A percentile compares a stretch with the other conserved stretches of the same genome.
Evolutionary conservation across 75 land plant genomes (phyloP).

Genomic region (Picea glauca): DNA sequence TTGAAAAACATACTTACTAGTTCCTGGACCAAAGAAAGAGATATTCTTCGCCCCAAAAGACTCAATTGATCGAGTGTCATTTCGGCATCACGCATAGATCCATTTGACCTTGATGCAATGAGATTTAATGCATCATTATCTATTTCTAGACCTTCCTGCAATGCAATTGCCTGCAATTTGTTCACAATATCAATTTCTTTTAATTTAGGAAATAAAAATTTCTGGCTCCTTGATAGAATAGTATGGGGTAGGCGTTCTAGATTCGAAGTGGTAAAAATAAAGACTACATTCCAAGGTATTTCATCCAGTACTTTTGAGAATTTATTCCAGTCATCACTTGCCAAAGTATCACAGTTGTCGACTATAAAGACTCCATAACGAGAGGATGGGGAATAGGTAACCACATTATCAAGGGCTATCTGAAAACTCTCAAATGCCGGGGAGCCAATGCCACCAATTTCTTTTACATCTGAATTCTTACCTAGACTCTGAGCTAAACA

Average conservation of each 20-base stretch:
- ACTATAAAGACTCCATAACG: slow-evolving; percentile 72
- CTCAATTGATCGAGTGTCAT: slow-evolving; percentile 96
- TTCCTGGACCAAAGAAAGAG: slow-evolving; percentile 78
- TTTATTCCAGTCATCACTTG: slow-evolving; percentile 71
- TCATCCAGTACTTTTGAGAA: slow-evolving; percentile 75
- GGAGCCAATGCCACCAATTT: slow-evolving; percentile 57
- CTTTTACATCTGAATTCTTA: slow-evolving; percentile 35
- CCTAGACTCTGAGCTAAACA: slow-evolving; percentile 43
- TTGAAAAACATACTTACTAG: background rate
- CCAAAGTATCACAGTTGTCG: slow-evolving; percentile 76
- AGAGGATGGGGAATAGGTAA: slow-evolving; percentile 22
- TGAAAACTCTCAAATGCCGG: slow-evolving; percentile 46
- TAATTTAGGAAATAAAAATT: slow-evolving; percentile 81
- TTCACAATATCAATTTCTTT: slow-evolving; percentile 78
- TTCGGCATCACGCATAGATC: slow-evolving; percentile 93
- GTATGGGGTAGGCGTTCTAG: slow-evolving; percentile 78
- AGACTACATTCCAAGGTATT: slow-evolving; percentile 72
- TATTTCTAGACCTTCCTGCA: slow-evolving; percentile 67
- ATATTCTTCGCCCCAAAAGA: slow-evolving; percentile 76
- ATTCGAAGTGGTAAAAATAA: slow-evolving; percentile 60
- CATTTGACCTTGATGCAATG: slow-evolving; percentile 81
- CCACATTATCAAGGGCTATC: slow-evolving; percentile 34
- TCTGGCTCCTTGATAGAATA: slow-evolving; percentile 82
- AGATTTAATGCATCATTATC: slow-evolving; percentile 77
- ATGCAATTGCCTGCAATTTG: slow-evolving; percentile 64